Evolutionary conservation across 225 moss, liverwort and hornwort genomes (phyloP), one percentile per base, ranked within the genome.

Genomic region (Lunularia cruciata): DNA sequence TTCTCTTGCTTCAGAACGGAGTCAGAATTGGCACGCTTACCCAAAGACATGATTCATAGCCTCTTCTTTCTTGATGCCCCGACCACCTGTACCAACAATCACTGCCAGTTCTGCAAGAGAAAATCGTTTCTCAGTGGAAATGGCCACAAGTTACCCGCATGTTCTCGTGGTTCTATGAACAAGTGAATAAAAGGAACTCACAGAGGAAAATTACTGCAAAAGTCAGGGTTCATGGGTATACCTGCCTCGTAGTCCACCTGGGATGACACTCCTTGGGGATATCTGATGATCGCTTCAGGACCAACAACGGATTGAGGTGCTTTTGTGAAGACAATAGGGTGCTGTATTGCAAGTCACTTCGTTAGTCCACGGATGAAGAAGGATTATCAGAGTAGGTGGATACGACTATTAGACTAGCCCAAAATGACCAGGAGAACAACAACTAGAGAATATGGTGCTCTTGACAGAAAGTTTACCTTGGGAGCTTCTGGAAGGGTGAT

Each of bases 171-270:
- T 58, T 33, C 20, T 6, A 33, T 5, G 19, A 58, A 32, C 15
- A 28, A 56, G 27, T 32, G 14, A 57, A 57, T 5, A 15, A 58
- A n/a, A 18, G 3, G 9, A 2, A n/a, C n/a, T n/a, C n/a, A n/a
- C 0, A 35, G 19, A 58, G 11, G 9, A 27, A 2, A 6, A 2
- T 6, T 26, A 55, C 36, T 60, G 32, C 45, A 46, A 5, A 8
- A 34, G 35, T 6, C 4, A 3, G 9, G 47, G 5, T 72, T 45
- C 13, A 13, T 16, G 2, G 43, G 23, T 52, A 54, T 75, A 94
- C 94, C 94, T 77, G 91, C 91, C 87, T 94, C 89, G 70, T 94
- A 94, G 77, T 94, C 94, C 73, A 94, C 94, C 69, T 78, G 83
- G 47, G 91, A 77, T 54, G 94, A 94, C 79, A 86, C 89, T 56